phyloP scores from a whole-genome alignment of 2,329 filamentous ascomycete genomes.

The Macrophomina pseudophaseolina region DNA sequence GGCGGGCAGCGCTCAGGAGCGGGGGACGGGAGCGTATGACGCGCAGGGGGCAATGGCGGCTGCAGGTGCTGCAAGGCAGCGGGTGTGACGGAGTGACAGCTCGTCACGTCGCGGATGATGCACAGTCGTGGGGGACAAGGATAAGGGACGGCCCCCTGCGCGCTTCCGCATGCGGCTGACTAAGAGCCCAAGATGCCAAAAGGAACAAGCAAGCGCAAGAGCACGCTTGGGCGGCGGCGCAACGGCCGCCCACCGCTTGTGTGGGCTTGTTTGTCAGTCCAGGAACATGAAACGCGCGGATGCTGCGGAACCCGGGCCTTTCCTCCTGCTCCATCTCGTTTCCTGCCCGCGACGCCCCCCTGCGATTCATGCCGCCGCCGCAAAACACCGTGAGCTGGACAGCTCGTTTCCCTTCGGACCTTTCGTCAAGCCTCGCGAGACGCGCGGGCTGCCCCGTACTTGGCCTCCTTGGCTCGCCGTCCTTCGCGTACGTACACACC shows the following conservation, averaged over 20 bases:
- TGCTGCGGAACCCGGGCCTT: background rate
- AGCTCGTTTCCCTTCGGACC: background rate
- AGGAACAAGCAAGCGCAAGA: constrained; percentile 1
- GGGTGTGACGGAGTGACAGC: background rate
- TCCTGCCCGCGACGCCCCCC: background rate
- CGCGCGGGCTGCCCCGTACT: background rate
- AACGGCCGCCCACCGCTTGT: constrained; percentile 3
- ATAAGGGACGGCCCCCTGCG: background rate
- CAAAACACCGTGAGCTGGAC: background rate
- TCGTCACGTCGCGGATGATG: too few relatives aligned
- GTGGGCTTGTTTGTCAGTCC: background rate
- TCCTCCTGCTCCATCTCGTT: background rate
- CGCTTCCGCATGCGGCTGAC: background rate
- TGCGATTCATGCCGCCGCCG: background rate
- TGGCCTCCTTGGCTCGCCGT: background rate
- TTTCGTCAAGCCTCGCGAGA: constrained; percentile 1
- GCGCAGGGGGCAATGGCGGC: background rate
- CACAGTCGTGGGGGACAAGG: too few relatives aligned
- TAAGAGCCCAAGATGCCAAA: background rate
- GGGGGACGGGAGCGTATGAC: background rate
- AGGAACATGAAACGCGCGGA: background rate
- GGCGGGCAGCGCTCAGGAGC: background rate
- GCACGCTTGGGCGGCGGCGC: background rate
- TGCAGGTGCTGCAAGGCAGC: background rate
- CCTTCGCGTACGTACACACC: background rate